Evolutionary conservation across 371 early-diverging fungal species (phyloP), one percentile per base, ranked within the genome.

Genomic region (Mucor saturninus): DNA sequence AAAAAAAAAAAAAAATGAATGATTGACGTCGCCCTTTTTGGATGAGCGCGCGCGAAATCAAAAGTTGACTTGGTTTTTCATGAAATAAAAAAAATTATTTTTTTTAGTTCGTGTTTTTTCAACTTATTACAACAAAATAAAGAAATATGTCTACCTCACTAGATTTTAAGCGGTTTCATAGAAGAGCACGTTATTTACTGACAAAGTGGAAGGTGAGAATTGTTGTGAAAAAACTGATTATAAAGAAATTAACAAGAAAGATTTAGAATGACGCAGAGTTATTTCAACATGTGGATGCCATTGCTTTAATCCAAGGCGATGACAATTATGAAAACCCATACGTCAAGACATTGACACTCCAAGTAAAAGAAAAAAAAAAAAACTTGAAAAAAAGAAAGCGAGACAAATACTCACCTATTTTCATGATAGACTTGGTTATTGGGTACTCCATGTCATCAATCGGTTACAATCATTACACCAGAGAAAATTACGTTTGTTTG

Each of bases 361-460:
- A 85, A 77, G 88, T 85, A 86, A 64, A 4, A 40, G 35, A 28
- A 49, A 14, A n/a, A 38, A 14, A n/a, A 38, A 38, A 14, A 26
- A 9, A 42, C 4, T 42, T 42, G 5, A 4, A 21, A 21, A 21
- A n/a, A 21, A 21, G 21, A 21, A 21, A 21, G 21, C 21, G 48
- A 46, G 5, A 5, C 31, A 28, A 30, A 10, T 3, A 28, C 29
- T 49, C 10, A 28, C 26, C 29, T 50, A 37, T 53, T 11, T 28
- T 54, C 40, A 21, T 46, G 15, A 29, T 86, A 98, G 91, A 89
- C 87, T 40, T 99, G 98, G 96, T 86, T 98, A 46, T 81, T 98
- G 56, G 98, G 97, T 31, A 91, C 94, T 65, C 99, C 97, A 72
- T 92, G 98, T 64, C 89, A 91, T 4, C 93, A 96, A 63, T 95